Evolutionary conservation across 2,329 filamentous ascomycete genomes (phyloP).

Genomic region (Talaromyces sp.): DNA sequence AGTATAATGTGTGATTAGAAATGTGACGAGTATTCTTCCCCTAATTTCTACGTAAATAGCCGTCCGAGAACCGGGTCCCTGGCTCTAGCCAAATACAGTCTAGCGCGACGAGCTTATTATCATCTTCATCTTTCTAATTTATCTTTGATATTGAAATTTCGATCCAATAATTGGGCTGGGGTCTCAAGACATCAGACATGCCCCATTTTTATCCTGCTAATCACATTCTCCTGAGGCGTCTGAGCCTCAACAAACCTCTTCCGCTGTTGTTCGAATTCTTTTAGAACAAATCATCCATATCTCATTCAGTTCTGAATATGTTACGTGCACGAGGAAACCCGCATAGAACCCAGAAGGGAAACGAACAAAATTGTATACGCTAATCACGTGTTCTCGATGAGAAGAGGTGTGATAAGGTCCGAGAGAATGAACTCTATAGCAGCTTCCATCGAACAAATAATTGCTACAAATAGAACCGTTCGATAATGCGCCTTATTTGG

Average conservation of each 20-base stretch:
- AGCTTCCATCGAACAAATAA: no score
- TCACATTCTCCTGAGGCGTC: background rate
- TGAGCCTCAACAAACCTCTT: background rate
- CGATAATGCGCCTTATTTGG: no score
- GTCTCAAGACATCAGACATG: background rate
- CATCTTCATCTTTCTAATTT: background rate
- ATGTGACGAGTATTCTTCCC: background rate
- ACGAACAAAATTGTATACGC: no score
- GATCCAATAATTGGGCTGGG: background rate
- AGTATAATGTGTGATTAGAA: background rate
- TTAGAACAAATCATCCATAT: no score
- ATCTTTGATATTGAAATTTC: background rate
- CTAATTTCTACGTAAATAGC: background rate
- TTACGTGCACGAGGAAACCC: no score
- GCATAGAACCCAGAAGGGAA: no score
- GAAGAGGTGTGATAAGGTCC: no score
- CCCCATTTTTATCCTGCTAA: background rate
- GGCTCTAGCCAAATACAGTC: background rate
- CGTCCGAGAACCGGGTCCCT: background rate
- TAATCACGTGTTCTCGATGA: no score
- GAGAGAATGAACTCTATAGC: no score
- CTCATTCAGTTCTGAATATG: no score
- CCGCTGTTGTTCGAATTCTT: no score
- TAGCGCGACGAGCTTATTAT: conserved; percentile 5
- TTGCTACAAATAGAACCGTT: no score